Evolutionary conservation across 495 filamentous ascomycete species (phyloP).

Genomic region (Hypoxylon intermedium): DNA sequence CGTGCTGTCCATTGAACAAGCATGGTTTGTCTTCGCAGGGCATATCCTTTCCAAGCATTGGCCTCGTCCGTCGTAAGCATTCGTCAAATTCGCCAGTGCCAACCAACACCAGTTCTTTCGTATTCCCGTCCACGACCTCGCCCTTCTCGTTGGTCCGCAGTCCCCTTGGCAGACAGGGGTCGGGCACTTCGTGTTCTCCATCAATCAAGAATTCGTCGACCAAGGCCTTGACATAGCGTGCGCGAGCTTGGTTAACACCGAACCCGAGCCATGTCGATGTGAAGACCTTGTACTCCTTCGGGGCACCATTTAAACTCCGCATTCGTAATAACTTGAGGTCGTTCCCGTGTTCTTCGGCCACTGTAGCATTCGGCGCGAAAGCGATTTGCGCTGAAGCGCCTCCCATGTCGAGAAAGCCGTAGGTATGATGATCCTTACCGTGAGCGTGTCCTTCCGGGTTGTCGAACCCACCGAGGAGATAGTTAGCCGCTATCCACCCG

Average conservation of each 20-base stretch:
- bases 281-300: conserved; percentile 85
- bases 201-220: conserved; percentile 62
- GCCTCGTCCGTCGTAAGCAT: conserved; percentile 81
- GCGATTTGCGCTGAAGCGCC: conserved; percentile 97
- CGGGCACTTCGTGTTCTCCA: conserved; percentile 72
- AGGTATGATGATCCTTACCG: conserved; percentile 91
- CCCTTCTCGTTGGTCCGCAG: conserved; percentile 73
- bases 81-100: conserved; percentile 88
- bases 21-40: conserved; percentile 86
- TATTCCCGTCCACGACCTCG: conserved; percentile 44
- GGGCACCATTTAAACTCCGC: conserved; percentile 76
- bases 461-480: conserved; percentile 92
- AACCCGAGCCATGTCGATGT: conserved; percentile 97
- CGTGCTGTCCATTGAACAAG: conserved; percentile 85
- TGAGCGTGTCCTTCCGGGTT: conserved; percentile 71
- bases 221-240: conserved; percentile 77
- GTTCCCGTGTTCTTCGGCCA: conserved; percentile 86
- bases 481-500: conserved; percentile 99
- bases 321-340: conserved; percentile 87
- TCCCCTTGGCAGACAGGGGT: conserved; percentile 88
- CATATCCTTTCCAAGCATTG: conserved; percentile 87
- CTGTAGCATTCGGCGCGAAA: conserved; percentile 93
- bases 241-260: conserved; percentile 88
- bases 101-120: conserved; percentile 58
- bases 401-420: conserved; percentile 98